Conservation (phyloP, 192 early-diverging fungal genomes). For the Coemansia sp. region DNA sequence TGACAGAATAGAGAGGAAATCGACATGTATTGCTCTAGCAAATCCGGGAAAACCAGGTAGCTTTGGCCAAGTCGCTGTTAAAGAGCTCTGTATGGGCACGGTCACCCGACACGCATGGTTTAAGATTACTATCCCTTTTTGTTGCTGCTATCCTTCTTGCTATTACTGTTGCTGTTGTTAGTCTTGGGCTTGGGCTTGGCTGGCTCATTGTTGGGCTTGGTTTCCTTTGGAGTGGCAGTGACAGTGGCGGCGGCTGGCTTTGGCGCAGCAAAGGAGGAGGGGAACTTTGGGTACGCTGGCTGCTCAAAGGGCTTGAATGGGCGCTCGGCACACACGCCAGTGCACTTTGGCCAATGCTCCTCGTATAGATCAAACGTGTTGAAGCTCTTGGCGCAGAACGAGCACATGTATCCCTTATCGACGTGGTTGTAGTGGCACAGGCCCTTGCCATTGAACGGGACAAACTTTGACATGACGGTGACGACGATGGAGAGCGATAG, state of each 20-base stretch:
- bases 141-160: not conserved
- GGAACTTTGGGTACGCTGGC: conserved; percentile 28
- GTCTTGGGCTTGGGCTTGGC: not conserved
- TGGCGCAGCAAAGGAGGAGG: conserved; percentile 18
- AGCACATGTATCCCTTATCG: conserved; percentile 23
- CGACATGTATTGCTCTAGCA: too few relatives aligned
- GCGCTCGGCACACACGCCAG: conserved; percentile 48
- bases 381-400: conserved; percentile 37
- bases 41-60: too few relatives aligned
- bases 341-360: conserved; percentile 52
- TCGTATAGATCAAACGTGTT: conserved; percentile 38
- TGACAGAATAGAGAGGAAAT: too few relatives aligned
- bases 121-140: conserved; percentile 3
- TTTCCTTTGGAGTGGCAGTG: not conserved
- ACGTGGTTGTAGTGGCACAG: conserved; percentile 35
- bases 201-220: not conserved
- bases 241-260: too few relatives aligned
- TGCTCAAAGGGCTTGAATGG: conserved; percentile 24
- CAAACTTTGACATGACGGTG: conserved; percentile 35
- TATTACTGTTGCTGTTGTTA: not conserved
- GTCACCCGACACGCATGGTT: too few relatives aligned
- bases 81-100: too few relatives aligned
- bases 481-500: not conserved
- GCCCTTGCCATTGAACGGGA: conserved; percentile 49
- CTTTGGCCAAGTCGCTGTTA: too few relatives aligned